Base-by-base conservation (phyloP, 2,329 filamentous ascomycete species). In the Curvularia sp. region DNA sequence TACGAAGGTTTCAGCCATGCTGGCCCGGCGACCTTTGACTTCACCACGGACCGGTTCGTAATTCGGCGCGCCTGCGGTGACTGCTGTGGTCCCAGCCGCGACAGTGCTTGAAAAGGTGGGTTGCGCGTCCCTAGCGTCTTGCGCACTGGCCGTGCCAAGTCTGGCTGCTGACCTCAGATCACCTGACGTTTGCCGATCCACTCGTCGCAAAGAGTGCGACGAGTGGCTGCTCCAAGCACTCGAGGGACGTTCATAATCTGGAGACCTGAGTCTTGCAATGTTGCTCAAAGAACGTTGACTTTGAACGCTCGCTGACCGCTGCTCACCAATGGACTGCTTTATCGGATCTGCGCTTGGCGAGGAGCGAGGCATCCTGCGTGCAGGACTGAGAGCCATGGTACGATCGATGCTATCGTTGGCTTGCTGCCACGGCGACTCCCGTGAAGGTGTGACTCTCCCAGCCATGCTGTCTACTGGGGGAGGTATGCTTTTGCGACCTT, bases 1-100 rank as follows among this genome's bases (percentile, higher is more conserved):
- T 86, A 97, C 93, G 82, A 91, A 97, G 81, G 96, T 89, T 84
- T 97, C 92, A 78, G 91, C 85, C 92, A 97, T 97, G 80, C 72
- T 77, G 66, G 89, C 82, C 77, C 91, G 91, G 77, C 91, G 91
- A 80, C 87, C 88, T 81, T 92, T 93, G 82, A 91, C 90, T 84
- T 93, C 92, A 81, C 94, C 93, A 79, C 89, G 90, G 79, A 92
- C 84, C 71, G 92, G 91, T 75, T 89, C 89, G 81, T 87, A 86
- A 69, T 80, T 83, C 68, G 83, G 84, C 71, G 83, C 85, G 70
- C 78, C 79, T 59, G 78, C 72, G 70, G 78, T 75, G 67, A 71
- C 71, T 70, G 72, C 70, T 60, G 71, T 72, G 61, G 72, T 70
- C 67, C 73, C 73, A 63, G 70, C 71, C 66, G 71, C 71, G 57